A percentile compares a stretch with the other conserved stretches of the same genome.
phyloP scores from a whole-genome alignment of 129 eudicot species.

The Flaveria robusta region DNA sequence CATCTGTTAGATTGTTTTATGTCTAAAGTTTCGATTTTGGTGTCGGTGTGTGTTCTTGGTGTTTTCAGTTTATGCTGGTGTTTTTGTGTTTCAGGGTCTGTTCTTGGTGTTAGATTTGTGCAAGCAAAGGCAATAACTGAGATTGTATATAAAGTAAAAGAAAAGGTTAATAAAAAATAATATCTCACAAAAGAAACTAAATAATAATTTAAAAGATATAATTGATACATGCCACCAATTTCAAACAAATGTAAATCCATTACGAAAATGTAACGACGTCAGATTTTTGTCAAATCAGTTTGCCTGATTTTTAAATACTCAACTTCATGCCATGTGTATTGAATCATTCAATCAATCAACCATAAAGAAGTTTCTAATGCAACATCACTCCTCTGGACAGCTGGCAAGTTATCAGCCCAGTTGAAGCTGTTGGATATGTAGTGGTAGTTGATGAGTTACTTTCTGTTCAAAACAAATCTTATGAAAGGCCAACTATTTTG shows the following conservation, averaged over 20 bases:
- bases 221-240: slow-evolving; percentile 3
- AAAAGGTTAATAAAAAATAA: not conserved
- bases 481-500: slow-evolving; percentile 74
- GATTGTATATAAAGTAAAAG: not conserved
- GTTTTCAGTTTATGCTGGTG: not conserved
- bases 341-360: slow-evolving; percentile 13
- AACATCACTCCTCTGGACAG: slow-evolving; percentile 42
- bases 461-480: slow-evolving; percentile 76
- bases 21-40: not conserved
- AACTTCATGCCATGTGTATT: slow-evolving; percentile 17
- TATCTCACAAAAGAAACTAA: not conserved
- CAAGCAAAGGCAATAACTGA: not conserved
- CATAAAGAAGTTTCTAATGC: slow-evolving; percentile 9
- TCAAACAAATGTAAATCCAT: not conserved
- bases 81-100: not conserved
- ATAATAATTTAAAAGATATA: not conserved
- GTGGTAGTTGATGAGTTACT: slow-evolving; percentile 90
- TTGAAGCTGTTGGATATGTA: slow-evolving; percentile 88
- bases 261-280: not conserved
- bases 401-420: slow-evolving; percentile 99
- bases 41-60: not conserved
- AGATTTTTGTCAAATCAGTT: slow-evolving; percentile 11
- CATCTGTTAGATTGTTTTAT: not conserved
- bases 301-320: not conserved
- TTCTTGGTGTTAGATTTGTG: not conserved